These are phyloP conservation scores for Styphnolobium japonicum DNA, from an alignment of 306 rosid species.

Conservation along the genomic window DNA sequence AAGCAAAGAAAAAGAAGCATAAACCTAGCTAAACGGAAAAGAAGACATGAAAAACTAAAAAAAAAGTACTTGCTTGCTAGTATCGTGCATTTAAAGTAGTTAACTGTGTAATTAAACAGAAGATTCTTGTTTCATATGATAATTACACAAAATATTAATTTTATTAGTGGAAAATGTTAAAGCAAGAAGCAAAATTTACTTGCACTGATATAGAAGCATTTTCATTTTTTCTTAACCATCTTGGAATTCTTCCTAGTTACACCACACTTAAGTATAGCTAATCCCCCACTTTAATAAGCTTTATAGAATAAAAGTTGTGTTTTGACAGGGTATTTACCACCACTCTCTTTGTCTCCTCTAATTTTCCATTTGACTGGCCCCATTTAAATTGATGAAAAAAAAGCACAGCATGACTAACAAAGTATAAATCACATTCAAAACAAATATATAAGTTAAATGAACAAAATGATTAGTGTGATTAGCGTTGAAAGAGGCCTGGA, in stretches of 20 bases:
- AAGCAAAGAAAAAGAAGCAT: neutral
- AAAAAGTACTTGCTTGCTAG: neutral
- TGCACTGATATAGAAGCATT: neutral
- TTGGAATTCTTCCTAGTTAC: neutral
- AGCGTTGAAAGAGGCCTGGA: neutral
- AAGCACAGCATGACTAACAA: neutral
- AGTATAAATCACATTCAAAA: slow-evolving; percentile 4
- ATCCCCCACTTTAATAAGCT: slow-evolving; percentile 15
- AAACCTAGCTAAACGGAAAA: neutral
- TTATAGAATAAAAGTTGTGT: slow-evolving; percentile 6
- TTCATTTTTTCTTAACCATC: neutral
- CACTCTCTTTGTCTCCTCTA: neutral
- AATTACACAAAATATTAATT: neutral
- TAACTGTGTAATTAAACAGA: neutral
- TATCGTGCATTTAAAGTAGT: neutral
- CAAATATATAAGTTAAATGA: neutral
- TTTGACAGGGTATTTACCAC: neutral
- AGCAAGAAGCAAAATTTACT: neutral
- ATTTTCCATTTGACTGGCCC: slow-evolving; percentile 16
- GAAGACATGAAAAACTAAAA: neutral
- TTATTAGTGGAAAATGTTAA: neutral
- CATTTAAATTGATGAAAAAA: slow-evolving; percentile 13
- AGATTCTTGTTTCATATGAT: neutral
- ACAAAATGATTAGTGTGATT: neutral
- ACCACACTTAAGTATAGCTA: neutral